phyloP scores from a whole-genome alignment of 2,329 filamentous ascomycete genomes.

The Sarocladium oryzae region DNA sequence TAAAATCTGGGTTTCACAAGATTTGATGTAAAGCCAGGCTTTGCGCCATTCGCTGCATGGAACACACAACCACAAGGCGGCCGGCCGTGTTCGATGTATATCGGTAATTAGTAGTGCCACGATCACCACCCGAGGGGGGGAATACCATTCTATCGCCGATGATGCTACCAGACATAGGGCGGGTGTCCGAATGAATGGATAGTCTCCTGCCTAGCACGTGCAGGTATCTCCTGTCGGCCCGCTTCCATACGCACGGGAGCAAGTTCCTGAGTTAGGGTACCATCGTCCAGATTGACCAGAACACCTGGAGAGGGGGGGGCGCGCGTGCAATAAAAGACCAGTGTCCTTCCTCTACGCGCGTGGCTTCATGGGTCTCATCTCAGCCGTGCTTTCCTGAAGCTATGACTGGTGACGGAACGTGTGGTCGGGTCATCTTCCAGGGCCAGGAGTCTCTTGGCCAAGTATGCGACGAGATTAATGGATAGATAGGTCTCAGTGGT shows the following conservation, averaged over 20 bases:
- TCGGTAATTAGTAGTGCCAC: no score
- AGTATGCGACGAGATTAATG: background rate
- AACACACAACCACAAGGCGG: no score
- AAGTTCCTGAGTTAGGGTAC: conserved; percentile 5
- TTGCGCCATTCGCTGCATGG: no score
- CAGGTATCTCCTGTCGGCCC: conserved; percentile 2
- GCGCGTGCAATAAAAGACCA: background rate
- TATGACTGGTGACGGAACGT: no score
- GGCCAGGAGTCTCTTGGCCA: background rate
- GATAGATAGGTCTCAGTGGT: background rate
- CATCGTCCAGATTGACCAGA: background rate
- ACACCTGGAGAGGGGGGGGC: no score
- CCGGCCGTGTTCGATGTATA: no score
- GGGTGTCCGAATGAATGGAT: background rate
- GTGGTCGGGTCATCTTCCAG: no score
- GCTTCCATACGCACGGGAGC: background rate
- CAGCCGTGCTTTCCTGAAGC: no score
- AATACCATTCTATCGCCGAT: no score
- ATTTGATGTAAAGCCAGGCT: no score
- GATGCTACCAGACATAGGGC: background rate
- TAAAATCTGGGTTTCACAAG: no score
- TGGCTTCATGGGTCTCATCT: background rate
- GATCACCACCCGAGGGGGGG: no score
- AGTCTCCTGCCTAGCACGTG: background rate
- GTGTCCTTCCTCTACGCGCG: background rate